Base-by-base conservation (phyloP, 2,329 filamentous ascomycete genomes). In the Alternaria consortialis region DNA sequence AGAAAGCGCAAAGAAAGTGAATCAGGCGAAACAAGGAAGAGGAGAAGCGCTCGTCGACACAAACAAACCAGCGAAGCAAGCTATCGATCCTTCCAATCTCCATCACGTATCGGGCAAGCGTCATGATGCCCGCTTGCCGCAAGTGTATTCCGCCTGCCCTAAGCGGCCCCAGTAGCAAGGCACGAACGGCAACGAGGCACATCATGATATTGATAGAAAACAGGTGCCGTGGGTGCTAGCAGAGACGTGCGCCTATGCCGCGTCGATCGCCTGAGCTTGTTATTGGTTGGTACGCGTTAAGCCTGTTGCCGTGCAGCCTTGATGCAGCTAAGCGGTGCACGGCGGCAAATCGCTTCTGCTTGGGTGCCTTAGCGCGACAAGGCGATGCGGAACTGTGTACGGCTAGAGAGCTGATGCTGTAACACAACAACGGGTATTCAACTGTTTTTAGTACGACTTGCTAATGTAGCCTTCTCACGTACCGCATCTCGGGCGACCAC, bases 271-370 rank as follows among this genome's bases (percentile, higher is more conserved):
- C 17, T 31, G 13, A 29, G 46, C 23, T 20, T 43, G 39, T 20
- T 13, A 52, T 60, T 60, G 58, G 58, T 36, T 56, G 27, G 25
- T 12, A 5, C n/a, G 29, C 27, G 27, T 59, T 55, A 55, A 48
- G 36, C 51, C 34, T 56, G 31, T 39, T 36, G 57, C 37, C 53
- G 34, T 54, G 31, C 52, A 44, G 32, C 32, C 58, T 60, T 60
- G 58, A 56, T 51, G 46, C 58, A 46, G 37, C 53, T 52, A 60
- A 60, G 53, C 53, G 25, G 39, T n/a, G 40, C 46, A 46, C 37
- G 39, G 43, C 51, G 44, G 50, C 13, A 46, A 31, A 32, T 32
- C 46, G 37, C 25, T n/a, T 25, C 37, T 32, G 31, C 46, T 36
- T 48, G 39, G 17, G 17, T 36, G 31, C 31, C 20, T 48, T 48